These are phyloP conservation scores for Trichosanthes truncata DNA, from an alignment of 306 rosid genomes.

Conservation along the genomic window DNA sequence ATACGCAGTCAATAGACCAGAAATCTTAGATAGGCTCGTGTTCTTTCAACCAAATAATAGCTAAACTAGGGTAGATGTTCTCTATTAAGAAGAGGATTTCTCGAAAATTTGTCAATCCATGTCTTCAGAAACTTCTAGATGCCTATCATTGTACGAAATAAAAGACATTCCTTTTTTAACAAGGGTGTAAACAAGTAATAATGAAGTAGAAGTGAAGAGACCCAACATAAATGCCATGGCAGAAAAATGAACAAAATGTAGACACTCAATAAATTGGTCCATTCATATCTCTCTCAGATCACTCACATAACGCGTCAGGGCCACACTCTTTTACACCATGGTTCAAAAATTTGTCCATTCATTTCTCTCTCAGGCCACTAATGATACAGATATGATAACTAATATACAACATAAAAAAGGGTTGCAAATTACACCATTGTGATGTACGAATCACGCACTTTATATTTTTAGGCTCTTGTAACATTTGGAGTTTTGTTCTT, in stretches of 20 bases:
- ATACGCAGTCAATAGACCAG: neutral
- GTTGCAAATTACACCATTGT: neutral
- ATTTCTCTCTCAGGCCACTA: neutral
- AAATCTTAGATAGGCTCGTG: neutral
- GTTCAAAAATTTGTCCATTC: neutral
- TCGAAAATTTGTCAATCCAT: neutral
- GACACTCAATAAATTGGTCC: neutral
- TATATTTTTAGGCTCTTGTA: neutral
- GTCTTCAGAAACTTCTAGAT: neutral
- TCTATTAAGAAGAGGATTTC: neutral
- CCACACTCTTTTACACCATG: neutral
- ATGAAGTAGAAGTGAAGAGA: neutral
- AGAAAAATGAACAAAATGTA: neutral
- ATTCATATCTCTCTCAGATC: neutral
- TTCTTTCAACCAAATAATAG: neutral
- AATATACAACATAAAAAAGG: neutral
- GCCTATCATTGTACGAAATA: neutral
- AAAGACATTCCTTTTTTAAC: neutral
- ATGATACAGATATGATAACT: neutral
- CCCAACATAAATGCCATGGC: neutral
- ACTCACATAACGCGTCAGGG: neutral
- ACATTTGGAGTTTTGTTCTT: too few species aligned
- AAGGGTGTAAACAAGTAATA: neutral
- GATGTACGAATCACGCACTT: neutral
- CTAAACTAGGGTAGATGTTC: neutral